phyloP scores from a whole-genome alignment of 2,329 filamentous ascomycete species.

The Calonectria multiphialidica region DNA sequence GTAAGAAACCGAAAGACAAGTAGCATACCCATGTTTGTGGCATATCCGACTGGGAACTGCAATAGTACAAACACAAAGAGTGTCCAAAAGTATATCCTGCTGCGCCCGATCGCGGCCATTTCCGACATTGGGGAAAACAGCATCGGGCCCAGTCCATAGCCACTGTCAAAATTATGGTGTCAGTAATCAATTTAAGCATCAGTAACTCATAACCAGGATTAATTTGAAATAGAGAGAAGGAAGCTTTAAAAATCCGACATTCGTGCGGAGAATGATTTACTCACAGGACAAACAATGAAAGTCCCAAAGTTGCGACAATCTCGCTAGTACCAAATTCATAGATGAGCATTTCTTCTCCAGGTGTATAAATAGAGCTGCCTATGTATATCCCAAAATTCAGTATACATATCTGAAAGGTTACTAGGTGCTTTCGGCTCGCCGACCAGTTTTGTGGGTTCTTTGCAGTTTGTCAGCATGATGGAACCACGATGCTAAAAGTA shows the following conservation, averaged over 20 bases:
- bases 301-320: neutral
- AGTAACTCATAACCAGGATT: too few species aligned
- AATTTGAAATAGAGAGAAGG: neutral
- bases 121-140: conserved; percentile 34
- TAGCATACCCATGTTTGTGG: conserved; percentile 30
- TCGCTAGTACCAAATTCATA: conserved; percentile 9
- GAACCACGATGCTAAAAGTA: neutral
- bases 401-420: conserved; percentile 14
- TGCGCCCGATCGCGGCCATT: conserved; percentile 33
- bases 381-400: conserved; percentile 26
- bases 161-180: neutral
- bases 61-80: conserved; percentile 29
- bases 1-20: conserved; percentile 35
- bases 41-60: conserved; percentile 26
- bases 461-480: neutral
- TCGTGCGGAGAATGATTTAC: neutral
- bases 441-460: conserved; percentile 13
- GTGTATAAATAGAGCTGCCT: conserved; percentile 21
- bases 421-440: neutral
- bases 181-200: too few species aligned
- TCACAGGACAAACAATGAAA: conserved; percentile 3
- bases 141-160: conserved; percentile 28
- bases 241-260: neutral
- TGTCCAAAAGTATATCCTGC: conserved; percentile 28
- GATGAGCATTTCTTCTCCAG: conserved; percentile 9